A percentile compares a stretch with the other conserved stretches of the same genome.
phyloP scores from a whole-genome alignment of 1,284 basidiomycete species.

The Sanghuangporus weigelae region DNA sequence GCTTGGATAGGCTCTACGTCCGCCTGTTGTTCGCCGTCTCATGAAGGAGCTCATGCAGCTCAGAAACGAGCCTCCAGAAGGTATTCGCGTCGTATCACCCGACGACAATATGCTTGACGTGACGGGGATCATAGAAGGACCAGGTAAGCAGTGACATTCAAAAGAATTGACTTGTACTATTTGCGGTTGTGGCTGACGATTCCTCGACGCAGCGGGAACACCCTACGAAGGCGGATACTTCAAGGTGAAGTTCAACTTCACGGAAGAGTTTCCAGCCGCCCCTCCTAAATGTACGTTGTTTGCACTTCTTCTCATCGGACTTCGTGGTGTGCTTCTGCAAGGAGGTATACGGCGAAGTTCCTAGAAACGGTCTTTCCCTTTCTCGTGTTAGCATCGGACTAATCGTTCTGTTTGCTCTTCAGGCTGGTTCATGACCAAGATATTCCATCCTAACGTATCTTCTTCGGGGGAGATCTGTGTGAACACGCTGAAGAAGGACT shows the following conservation, averaged over 20 bases:
- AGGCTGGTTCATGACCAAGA: constrained; percentile 90
- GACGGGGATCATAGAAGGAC: constrained; percentile 74
- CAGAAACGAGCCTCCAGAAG: constrained; percentile 78
- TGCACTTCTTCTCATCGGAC: constrained; percentile 1
- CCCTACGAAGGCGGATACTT: constrained; percentile 93
- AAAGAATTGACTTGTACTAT: not conserved
- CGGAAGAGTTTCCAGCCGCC: constrained; percentile 83
- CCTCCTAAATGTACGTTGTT: constrained; percentile 80
- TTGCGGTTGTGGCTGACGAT: constrained; percentile 27
- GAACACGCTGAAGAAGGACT: constrained; percentile 95
- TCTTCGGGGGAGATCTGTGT: constrained; percentile 91
- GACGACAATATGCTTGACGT: constrained; percentile 85
- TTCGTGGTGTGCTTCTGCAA: not conserved
- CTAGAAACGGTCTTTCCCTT: not conserved
- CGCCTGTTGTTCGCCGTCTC: constrained; percentile 65
- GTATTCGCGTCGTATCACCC: constrained; percentile 76
- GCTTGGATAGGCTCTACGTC: constrained; percentile 26
- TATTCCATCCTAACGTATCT: constrained; percentile 96
- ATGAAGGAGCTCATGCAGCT: constrained; percentile 82
- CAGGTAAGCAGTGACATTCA: constrained; percentile 41
- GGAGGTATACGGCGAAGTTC: not conserved
- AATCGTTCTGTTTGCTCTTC: constrained; percentile 8
- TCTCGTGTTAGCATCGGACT: constrained; percentile 7
- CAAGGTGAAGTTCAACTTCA: constrained; percentile 81
- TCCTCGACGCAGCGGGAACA: constrained; percentile 60